These are phyloP conservation scores for Herpotrichia juniperi DNA, from an alignment of 2,329 filamentous ascomycete species.

Conservation along the genomic window DNA sequence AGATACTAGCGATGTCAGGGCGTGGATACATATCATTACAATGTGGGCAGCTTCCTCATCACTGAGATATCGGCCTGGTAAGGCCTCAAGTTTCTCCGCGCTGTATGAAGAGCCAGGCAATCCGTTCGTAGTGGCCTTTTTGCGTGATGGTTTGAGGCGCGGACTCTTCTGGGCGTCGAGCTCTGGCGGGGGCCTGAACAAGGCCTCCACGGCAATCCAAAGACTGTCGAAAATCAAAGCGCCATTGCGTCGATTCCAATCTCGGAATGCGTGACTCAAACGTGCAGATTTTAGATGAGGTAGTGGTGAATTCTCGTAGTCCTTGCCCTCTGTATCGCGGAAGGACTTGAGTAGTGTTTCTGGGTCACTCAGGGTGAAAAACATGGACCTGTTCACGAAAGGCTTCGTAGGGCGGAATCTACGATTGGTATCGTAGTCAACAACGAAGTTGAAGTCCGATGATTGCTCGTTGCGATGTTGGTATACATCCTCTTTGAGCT, in stretches of 20 bases:
- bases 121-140: conserved; percentile 7
- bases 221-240: conserved; percentile 46
- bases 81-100: not conserved
- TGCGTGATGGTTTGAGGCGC: conserved; percentile 24
- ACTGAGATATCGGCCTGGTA: conserved; percentile 27
- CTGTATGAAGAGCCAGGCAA: not conserved
- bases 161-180: conserved; percentile 33
- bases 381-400: conserved; percentile 41
- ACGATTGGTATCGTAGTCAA: conserved; percentile 25
- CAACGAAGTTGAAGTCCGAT: conserved; percentile 18
- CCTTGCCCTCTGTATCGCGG: conserved; percentile 24
- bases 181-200: conserved; percentile 44
- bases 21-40: conserved; percentile 48
- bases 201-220: conserved; percentile 34
- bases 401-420: conserved; percentile 20
- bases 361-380: conserved; percentile 38
- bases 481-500: conserved; percentile 32
- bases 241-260: conserved; percentile 41
- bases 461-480: conserved; percentile 15
- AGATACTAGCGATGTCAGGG: conserved; percentile 43
- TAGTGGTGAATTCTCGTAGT: conserved; percentile 35
- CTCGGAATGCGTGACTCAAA: conserved; percentile 37
- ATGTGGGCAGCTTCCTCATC: conserved; percentile 48
- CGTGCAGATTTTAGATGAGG: conserved; percentile 41
- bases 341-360: conserved; percentile 43